Base-by-base conservation (phyloP, 1,139 yeast species). In the Sugiyamaella grinbergsii region DNA sequence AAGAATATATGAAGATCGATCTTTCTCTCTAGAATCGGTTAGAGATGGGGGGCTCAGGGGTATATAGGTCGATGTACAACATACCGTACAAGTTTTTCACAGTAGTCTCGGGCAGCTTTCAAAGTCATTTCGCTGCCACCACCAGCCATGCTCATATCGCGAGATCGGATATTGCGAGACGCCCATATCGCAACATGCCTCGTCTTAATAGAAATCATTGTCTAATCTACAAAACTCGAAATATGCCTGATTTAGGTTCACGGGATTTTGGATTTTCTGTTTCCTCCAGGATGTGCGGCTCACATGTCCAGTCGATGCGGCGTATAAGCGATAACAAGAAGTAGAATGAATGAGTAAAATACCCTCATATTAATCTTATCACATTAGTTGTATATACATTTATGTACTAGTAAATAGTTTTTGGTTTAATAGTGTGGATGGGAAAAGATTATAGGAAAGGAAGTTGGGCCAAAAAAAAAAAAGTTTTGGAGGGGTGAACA, bases 1-100 rank as follows among this genome's bases (percentile, higher is more conserved):
- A 20, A 87, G 70, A 8, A 87, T 67, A 55, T 78, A 79, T 0
- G 93, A 80, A 2, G 91, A 83, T 34, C 86, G 70, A 65, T 87
- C 95, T 42, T 54, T 49, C 43, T 55, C 49, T 36, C 50, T 49
- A n/a, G 26, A 24, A 24, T n/a, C 5, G 4, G 33, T 28, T 38
- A 23, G 42, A 6, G 13, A 2, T 11, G 33, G n/a, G n/a, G n/a
- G 6, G 11, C 16, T 22, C 5, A 22, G 31, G 5, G 5, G 13
- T 19, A 4, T 11, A 6, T 3, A 26, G 4, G 31, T 4, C 31
- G 6, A 6, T 4, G 10, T 18, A 19, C 5, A 4, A 39, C 49
- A n/a, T 31, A 46, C 49, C 23, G 42, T 20, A 56, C 42, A 22
- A 56, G 52, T 7, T 48, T 43, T 24, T 47, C 38, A 40, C 59